These are phyloP conservation scores for Capronia americana DNA, from an alignment of 2,329 filamentous ascomycete genomes.

Conservation along the genomic window DNA sequence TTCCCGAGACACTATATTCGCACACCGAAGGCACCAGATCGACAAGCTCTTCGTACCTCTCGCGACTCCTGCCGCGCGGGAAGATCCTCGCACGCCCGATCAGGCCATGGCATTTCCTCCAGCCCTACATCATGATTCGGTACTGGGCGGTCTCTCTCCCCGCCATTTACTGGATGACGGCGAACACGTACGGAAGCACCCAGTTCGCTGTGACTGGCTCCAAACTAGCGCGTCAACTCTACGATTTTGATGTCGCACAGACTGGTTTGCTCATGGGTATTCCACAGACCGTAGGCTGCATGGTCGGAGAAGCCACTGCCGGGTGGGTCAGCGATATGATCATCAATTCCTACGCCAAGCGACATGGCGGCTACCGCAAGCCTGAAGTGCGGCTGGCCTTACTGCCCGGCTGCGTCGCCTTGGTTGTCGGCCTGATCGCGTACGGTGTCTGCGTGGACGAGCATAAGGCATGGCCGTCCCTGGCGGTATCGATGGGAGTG, in stretches of 20 bases:
- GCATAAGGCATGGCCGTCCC: constrained; percentile 4
- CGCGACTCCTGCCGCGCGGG: not conserved
- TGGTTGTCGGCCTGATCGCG: constrained; percentile 1
- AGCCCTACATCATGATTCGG: constrained; percentile 11
- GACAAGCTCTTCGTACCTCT: not conserved
- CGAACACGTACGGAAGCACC: constrained; percentile 12
- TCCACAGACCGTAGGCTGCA: constrained; percentile 7
- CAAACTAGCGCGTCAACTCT: not conserved
- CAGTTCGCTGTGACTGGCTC: constrained; percentile 10
- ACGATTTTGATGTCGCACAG: constrained; percentile 11
- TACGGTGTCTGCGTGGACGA: constrained; percentile 11
- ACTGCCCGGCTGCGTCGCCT: constrained; percentile 1
- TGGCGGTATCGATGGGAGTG: constrained; percentile 4
- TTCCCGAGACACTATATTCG: constrained; percentile 16
- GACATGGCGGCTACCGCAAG: constrained; percentile 10
- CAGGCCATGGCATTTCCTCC: constrained; percentile 10
- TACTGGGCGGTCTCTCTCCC: constrained; percentile 13
- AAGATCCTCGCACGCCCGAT: constrained; percentile 7
- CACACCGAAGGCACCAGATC: constrained; percentile 1
- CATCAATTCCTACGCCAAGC: constrained; percentile 3
- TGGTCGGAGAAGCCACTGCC: constrained; percentile 13
- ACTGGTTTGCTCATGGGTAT: constrained; percentile 14
- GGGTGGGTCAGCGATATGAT: constrained; percentile 11
- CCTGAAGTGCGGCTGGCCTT: constrained; percentile 10
- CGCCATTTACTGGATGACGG: constrained; percentile 9